Base-by-base conservation (phyloP, 352 stramenopile species). In the Thraustotheca clavata region DNA sequence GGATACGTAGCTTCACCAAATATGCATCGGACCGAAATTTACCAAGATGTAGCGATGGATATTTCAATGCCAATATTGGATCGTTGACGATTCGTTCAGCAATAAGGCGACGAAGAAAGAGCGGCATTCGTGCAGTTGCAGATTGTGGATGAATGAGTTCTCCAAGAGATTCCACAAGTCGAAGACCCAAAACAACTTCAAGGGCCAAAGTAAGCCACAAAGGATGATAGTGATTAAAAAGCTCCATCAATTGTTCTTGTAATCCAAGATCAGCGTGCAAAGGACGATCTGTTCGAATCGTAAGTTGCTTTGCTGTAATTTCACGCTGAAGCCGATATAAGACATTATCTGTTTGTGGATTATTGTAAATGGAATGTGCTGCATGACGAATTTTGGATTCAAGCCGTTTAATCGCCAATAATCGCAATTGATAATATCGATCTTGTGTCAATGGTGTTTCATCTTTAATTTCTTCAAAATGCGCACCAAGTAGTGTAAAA, bases 161-260 rank as follows among this genome's bases (percentile, higher is more conserved):
- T 29, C 57, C 31, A 22, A 93, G 68, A 46, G 87, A 87, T 50
- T 84, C 82, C 20, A 93, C 82, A 38, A 90, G 65, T 0, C 77
- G 75, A 49, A 87, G 73, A 6, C 85, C 87, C 2, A 96, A 73
- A 39, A 98, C 82, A 14, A 80, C 87, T 70, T 96, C 88, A 6
- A 98, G 72, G 0, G 83, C 91, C 7, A 98, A 68, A 31, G 83
- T 83, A 18, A 98, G 77, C 91, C 91, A 98, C 4, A 92, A 79
- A 1, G 86, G 87, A 33, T 96, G 79, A 65, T 97, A 98, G 9
- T 89, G 94, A 43, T 96, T 91, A 26, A 97, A 68, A 2, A 98
- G 70, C 18, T 70, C 67, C 4, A 96, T 73, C 3, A 97, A 63
- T n/a, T 96, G 76, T 36, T 89, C 71, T 47, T 96, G 78, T 1